Evolutionary conservation across 495 filamentous ascomycete genomes (phyloP).

Genomic region (Bacidia rubella): DNA sequence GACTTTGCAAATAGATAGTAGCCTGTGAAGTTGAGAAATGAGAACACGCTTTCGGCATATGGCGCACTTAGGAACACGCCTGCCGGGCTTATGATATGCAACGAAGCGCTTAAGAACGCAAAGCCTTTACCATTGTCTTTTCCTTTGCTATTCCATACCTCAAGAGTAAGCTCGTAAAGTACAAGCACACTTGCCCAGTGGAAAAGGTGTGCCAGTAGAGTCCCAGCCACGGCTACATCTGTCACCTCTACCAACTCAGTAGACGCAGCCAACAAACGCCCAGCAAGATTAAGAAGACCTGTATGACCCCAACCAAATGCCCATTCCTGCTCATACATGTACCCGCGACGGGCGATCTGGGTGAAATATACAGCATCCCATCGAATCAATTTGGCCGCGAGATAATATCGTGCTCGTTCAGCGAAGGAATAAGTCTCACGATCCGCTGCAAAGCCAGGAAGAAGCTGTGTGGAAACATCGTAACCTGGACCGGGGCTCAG

Average conservation of each 20-base stretch:
- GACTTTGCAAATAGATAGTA: slow-evolving; percentile 54
- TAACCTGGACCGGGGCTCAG: slow-evolving; percentile 62
- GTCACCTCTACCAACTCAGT: neutral
- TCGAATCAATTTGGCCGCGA: slow-evolving; percentile 46
- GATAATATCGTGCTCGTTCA: slow-evolving; percentile 12
- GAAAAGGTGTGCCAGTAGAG: slow-evolving; percentile 52
- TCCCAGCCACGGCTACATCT: slow-evolving; percentile 34
- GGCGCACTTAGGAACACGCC: slow-evolving; percentile 85
- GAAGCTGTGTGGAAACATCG: slow-evolving; percentile 69
- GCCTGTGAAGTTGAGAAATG: slow-evolving; percentile 63
- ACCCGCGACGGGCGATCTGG: slow-evolving; percentile 52
- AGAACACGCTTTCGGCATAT: slow-evolving; percentile 67
- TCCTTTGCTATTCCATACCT: slow-evolving; percentile 7
- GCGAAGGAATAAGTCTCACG: neutral
- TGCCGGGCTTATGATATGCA: slow-evolving; percentile 77
- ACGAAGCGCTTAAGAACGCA: slow-evolving; percentile 49
- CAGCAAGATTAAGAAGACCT: slow-evolving; percentile 12
- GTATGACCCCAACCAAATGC: slow-evolving; percentile 70
- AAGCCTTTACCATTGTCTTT: slow-evolving; percentile 17
- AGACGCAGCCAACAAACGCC: neutral
- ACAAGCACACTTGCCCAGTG: slow-evolving; percentile 64
- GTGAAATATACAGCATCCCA: slow-evolving; percentile 93
- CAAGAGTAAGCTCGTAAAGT: slow-evolving; percentile 43
- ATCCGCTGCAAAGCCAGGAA: slow-evolving; percentile 23
- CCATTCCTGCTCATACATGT: slow-evolving; percentile 91